A percentile compares a stretch with the other conserved stretches of the same genome.
Conservation (phyloP, 495 filamentous ascomycete genomes). For the Penicillium waksmanii region DNA sequence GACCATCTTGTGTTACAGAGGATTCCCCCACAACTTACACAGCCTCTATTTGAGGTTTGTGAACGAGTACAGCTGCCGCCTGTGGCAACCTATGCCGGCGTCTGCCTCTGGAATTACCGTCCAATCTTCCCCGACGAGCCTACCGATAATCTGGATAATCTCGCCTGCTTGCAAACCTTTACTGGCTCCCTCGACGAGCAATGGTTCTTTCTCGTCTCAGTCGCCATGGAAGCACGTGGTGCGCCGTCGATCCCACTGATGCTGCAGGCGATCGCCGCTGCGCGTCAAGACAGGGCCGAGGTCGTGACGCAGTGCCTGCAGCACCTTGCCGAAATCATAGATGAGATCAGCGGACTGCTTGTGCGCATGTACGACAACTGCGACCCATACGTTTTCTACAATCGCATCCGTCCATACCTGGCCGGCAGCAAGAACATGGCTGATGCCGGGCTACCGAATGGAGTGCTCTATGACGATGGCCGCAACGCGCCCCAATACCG, state of each 20-base stretch:
- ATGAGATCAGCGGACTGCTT: conserved; percentile 76
- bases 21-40: conserved; percentile 81
- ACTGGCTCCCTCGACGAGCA: conserved; percentile 97
- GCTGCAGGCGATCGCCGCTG: conserved; percentile 84
- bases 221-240: conserved; percentile 93
- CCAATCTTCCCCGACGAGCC: conserved; percentile 80
- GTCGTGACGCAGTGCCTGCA: conserved; percentile 76
- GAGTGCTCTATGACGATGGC: conserved; percentile 85
- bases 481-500: conserved; percentile 65
- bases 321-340: conserved; percentile 81
- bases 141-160: conserved; percentile 79
- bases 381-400: conserved; percentile 91
- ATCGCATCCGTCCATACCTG: conserved; percentile 89
- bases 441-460: conserved; percentile 84
- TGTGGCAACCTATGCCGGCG: conserved; percentile 91
- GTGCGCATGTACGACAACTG: conserved; percentile 90
- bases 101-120: conserved; percentile 95
- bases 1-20: conserved; percentile 51
- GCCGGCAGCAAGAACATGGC: conserved; percentile 97
- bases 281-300: conserved; percentile 66
- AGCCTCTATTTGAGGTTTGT: conserved; percentile 80
- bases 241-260: conserved; percentile 87
- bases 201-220: conserved; percentile 96
- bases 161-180: conserved; percentile 83
- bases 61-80: conserved; percentile 83